A percentile compares a stretch with the other conserved stretches of the same genome.
phyloP scores from a whole-genome alignment of 192 early-diverging fungal species.

The Allomyces javanicus region DNA sequence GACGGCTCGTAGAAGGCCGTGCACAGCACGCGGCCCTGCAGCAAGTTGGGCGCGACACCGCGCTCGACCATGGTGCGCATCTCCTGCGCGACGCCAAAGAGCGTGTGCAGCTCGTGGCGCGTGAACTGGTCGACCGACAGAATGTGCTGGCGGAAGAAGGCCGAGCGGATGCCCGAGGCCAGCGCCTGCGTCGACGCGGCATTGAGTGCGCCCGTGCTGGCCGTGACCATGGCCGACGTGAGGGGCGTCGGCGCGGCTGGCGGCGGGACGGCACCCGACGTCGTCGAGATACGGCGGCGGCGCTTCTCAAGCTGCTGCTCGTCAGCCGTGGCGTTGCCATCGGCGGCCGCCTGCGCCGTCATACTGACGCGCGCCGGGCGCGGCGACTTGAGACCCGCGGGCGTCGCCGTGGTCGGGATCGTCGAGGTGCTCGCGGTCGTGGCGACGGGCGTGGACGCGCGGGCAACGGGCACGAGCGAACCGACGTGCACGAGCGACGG shows the following conservation, averaged over 20 bases:
- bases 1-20: constrained; percentile 94
- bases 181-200: not conserved
- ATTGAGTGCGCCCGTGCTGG: not conserved
- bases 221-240: not conserved
- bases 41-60: constrained; percentile 60
- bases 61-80: constrained; percentile 88
- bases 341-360: not conserved
- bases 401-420: constrained; percentile 4
- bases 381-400: not conserved
- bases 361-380: not conserved
- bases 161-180: constrained; percentile 30
- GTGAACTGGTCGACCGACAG: constrained; percentile 77
- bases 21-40: constrained; percentile 78
- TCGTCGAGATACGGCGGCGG: not conserved
- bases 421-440: constrained; percentile 16
- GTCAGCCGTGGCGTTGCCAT: not conserved
- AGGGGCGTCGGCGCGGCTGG: not conserved
- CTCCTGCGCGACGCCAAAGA: constrained; percentile 93
- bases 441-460: constrained; percentile 19
- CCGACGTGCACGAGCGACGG: constrained; percentile 7
- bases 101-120: constrained; percentile 75
- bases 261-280: not conserved
- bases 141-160: constrained; percentile 89
- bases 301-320: not conserved
- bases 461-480: constrained; percentile 6